phyloP scores from a whole-genome alignment of 805 yeast species.

The Sporopachydermia lactativora region DNA sequence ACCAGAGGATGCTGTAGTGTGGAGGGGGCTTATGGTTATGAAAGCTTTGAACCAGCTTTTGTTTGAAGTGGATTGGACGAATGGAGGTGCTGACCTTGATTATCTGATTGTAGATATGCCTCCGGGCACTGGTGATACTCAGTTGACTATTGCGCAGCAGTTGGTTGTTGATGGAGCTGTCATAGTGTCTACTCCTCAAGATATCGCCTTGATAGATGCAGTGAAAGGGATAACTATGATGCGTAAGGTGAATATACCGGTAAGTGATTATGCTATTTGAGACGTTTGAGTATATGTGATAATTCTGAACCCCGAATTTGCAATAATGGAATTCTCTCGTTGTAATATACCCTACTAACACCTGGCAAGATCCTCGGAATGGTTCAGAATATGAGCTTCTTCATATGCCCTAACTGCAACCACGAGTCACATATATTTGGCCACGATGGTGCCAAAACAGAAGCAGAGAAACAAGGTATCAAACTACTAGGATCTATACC shows the following conservation, averaged over 20 bases:
- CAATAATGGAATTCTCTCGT: not conserved
- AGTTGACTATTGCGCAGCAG: conserved; percentile 69
- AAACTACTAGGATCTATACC: conserved; percentile 56
- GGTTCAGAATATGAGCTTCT: conserved; percentile 75
- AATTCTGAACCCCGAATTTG: not conserved
- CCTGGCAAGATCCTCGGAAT: conserved; percentile 38
- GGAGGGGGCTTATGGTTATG: conserved; percentile 83
- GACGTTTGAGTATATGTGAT: not conserved
- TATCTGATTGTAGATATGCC: conserved; percentile 72
- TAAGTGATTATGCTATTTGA: conserved; percentile 5
- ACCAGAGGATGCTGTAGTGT: conserved; percentile 50
- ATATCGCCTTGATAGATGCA: conserved; percentile 69
- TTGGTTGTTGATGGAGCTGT: conserved; percentile 67
- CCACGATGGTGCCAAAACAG: conserved; percentile 34
- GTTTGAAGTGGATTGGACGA: conserved; percentile 68
- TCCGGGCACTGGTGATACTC: conserved; percentile 87
- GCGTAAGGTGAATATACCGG: conserved; percentile 51
- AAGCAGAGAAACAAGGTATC: conserved; percentile 33
- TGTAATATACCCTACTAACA: not conserved
- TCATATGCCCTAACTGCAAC: conserved; percentile 58
- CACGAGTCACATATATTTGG: conserved; percentile 72
- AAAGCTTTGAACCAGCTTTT: conserved; percentile 76
- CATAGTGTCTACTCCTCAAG: conserved; percentile 79
- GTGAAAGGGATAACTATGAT: conserved; percentile 72
- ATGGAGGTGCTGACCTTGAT: conserved; percentile 28